A percentile compares a stretch with the other conserved stretches of the same genome.
phyloP scores from a whole-genome alignment of 2,329 filamentous ascomycete species.

The Cadophora malorum region DNA sequence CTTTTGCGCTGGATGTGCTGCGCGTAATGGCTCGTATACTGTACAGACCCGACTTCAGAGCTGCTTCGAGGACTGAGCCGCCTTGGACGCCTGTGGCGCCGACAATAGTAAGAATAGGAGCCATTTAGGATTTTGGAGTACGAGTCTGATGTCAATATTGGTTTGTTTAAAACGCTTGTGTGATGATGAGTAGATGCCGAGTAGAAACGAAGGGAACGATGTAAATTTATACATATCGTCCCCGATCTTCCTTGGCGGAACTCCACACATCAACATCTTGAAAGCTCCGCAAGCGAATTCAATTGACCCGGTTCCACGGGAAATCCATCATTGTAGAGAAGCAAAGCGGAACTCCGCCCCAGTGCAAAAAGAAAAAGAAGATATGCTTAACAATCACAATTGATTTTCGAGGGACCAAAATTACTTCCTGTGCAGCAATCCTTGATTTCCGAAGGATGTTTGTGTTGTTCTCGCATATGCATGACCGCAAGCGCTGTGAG shows the following conservation, averaged over 20 bases:
- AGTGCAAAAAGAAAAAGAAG: neutral
- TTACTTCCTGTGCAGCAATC: neutral
- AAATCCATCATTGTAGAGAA: neutral
- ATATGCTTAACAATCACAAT: neutral
- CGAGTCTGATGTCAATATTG: neutral
- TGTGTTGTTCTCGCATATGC: neutral
- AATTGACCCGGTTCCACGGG: neutral
- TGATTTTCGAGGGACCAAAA: neutral
- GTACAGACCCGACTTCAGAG: conserved; percentile 48
- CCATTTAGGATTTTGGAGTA: neutral
- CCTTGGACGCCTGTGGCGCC: conserved; percentile 57
- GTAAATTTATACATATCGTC: neutral
- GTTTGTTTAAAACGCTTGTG: neutral
- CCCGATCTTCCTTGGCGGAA: neutral
- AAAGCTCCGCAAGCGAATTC: too few species aligned
- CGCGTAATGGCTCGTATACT: conserved; percentile 55
- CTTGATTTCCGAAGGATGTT: neutral
- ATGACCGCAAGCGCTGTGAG: neutral
- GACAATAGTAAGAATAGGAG: conserved; percentile 42
- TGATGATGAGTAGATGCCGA: neutral
- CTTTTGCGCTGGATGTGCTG: conserved; percentile 49
- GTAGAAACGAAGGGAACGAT: neutral
- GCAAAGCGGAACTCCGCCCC: neutral
- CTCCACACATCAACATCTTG: neutral
- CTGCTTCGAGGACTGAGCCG: conserved; percentile 54